Conservation (phyloP, 805 yeast genomes). For the Ascoidea asiatica region DNA sequence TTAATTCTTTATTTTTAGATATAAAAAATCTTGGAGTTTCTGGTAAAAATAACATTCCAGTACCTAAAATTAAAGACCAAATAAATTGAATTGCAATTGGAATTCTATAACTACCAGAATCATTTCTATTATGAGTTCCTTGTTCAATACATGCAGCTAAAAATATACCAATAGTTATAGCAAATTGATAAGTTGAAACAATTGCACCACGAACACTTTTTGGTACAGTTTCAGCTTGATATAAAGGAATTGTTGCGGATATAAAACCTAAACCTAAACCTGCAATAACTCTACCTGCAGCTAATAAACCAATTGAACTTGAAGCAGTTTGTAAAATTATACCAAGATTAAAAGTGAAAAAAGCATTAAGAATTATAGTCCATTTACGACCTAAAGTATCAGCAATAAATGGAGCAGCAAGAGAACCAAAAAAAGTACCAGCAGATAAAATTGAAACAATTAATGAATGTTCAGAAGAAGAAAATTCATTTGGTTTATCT, state of each 20-base stretch:
- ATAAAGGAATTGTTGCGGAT: slow-evolving; percentile 59
- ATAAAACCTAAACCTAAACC: slow-evolving; percentile 65
- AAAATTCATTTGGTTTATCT: slow-evolving; percentile 21
- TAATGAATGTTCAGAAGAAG: slow-evolving; percentile 36
- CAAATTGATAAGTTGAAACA: slow-evolving; percentile 63
- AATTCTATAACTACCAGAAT: slow-evolving; percentile 52
- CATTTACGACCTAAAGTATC: slow-evolving; percentile 44
- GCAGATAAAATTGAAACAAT: slow-evolving; percentile 64
- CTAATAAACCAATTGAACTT: slow-evolving; percentile 31
- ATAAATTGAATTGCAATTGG: slow-evolving; percentile 62
- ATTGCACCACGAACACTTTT: slow-evolving; percentile 67
- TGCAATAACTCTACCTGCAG: slow-evolving; percentile 59
- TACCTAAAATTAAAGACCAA: slow-evolving; percentile 47
- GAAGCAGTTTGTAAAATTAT: slow-evolving; percentile 33
- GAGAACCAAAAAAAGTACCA: slow-evolving; percentile 61
- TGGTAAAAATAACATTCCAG: slow-evolving; percentile 56
- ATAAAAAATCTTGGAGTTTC: slow-evolving; percentile 68
- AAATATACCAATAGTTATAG: slow-evolving; percentile 56
- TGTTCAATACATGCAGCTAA: slow-evolving; percentile 61
- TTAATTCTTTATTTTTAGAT: slow-evolving; percentile 35
- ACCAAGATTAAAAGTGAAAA: slow-evolving; percentile 38
- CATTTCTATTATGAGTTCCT: slow-evolving; percentile 40
- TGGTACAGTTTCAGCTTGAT: slow-evolving; percentile 72
- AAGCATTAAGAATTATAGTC: slow-evolving; percentile 28
- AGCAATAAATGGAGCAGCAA: slow-evolving; percentile 42